phyloP scores from a whole-genome alignment of 2,329 filamentous ascomycete species.

The Pseudocercospora musae region DNA sequence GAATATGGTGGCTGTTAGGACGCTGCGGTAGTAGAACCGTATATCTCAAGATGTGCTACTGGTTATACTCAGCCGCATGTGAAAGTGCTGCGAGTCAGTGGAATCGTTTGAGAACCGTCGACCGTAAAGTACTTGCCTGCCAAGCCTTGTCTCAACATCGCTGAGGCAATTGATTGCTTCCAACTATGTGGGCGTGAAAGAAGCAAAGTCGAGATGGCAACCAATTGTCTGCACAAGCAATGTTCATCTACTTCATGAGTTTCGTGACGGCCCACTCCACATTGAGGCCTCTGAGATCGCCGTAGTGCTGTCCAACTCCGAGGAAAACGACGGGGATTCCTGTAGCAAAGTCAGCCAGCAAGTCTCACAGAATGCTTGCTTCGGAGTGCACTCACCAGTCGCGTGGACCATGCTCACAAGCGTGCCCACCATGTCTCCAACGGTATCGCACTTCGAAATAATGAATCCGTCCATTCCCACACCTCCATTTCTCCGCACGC shows the following conservation, averaged over 20 bases:
- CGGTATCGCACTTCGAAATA: conserved; percentile 97
- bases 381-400: conserved; percentile 51
- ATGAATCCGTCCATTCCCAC: conserved; percentile 91
- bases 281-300: conserved; percentile 61
- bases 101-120: neutral
- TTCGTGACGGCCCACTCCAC: conserved; percentile 62
- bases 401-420: conserved; percentile 96
- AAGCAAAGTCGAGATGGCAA: neutral
- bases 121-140: neutral
- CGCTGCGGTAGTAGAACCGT: neutral
- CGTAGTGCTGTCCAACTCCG: conserved; percentile 68
- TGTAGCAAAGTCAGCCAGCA: conserved; percentile 10
- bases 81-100: neutral
- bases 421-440: conserved; percentile 97
- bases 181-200: neutral
- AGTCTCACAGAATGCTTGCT: too few species aligned
- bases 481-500: conserved; percentile 48
- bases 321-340: conserved; percentile 92
- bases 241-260: conserved; percentile 49
- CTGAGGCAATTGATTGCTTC: neutral
- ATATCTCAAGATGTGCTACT: neutral
- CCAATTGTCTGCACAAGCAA: neutral
- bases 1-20: neutral
- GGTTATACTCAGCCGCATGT: neutral
- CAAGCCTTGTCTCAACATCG: neutral